phyloP scores from a whole-genome alignment of 2,329 filamentous ascomycete species.

The Penicillium sclerotigenum region DNA sequence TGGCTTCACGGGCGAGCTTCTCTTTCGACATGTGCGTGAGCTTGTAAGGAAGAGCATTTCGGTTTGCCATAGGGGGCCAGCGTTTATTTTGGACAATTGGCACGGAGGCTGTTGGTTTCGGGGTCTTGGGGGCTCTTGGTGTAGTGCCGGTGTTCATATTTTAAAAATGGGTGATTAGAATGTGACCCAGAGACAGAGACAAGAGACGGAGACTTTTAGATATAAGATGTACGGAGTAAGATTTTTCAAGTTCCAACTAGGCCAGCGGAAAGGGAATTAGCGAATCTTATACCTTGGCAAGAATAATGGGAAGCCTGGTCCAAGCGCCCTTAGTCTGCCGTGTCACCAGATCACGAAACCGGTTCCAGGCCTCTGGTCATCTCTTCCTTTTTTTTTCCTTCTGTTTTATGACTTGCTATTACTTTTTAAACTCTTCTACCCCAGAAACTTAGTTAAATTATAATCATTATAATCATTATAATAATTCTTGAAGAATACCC shows the following conservation, averaged over 20 bases:
- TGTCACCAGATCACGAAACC: conserved; percentile 19
- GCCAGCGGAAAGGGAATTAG: not conserved
- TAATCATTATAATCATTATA: too few relatives aligned
- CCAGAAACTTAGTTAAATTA: not conserved
- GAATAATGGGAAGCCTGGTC: conserved; percentile 17
- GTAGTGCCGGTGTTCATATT: conserved; percentile 28
- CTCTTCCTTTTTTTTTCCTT: not conserved
- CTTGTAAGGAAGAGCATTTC: conserved; percentile 34
- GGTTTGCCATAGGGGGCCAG: conserved; percentile 37
- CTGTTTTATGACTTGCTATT: not conserved
- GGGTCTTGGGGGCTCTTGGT: conserved; percentile 18
- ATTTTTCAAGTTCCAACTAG: too few relatives aligned
- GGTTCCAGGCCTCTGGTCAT: conserved; percentile 7
- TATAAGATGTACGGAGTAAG: too few relatives aligned
- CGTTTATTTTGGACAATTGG: conserved; percentile 29
- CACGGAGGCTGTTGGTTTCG: conserved; percentile 24
- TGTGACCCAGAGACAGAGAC: too few relatives aligned
- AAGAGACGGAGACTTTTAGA: not conserved
- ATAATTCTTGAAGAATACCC: too few relatives aligned
- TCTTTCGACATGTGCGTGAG: conserved; percentile 37
- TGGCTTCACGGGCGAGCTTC: conserved; percentile 36
- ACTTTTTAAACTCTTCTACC: not conserved
- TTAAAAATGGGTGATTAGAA: too few relatives aligned
- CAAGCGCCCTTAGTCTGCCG: conserved; percentile 12
- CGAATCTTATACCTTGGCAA: conserved; percentile 14